phyloP scores from a whole-genome alignment of 768 basidiomycete species.

The Naganishia vaughanmartiniae region DNA sequence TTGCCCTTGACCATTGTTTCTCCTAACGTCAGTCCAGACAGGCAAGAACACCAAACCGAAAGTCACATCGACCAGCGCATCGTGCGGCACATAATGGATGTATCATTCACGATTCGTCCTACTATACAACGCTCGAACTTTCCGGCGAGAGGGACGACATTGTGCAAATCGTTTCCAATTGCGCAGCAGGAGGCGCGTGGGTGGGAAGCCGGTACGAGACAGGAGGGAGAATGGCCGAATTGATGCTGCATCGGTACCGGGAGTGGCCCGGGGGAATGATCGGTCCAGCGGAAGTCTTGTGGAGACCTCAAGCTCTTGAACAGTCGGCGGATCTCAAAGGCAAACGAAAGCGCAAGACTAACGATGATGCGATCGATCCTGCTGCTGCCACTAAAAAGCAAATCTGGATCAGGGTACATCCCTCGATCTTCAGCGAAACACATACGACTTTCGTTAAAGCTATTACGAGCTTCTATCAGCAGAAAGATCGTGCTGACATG shows the following conservation, averaged over 20 bases:
- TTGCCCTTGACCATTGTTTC: no score
- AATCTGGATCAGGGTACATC: conserved; percentile 80
- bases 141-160: conserved; percentile 64
- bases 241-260: conserved; percentile 63
- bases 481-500: conserved; percentile 38
- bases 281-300: conserved; percentile 69
- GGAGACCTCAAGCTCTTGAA: conserved; percentile 57
- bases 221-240: conserved; percentile 68
- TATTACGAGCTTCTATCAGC: conserved; percentile 56
- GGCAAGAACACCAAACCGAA: conserved; percentile 82
- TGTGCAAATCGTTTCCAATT: conserved; percentile 58
- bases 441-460: conserved; percentile 59
- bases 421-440: conserved; percentile 64
- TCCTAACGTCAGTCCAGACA: background rate
- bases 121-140: conserved; percentile 72
- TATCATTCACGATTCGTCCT: conserved; percentile 87
- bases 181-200: conserved; percentile 52
- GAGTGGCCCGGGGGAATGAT: conserved; percentile 70
- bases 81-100: conserved; percentile 79
- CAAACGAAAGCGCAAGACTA: conserved; percentile 27
- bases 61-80: conserved; percentile 85
- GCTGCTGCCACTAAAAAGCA: conserved; percentile 36
- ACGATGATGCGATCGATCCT: conserved; percentile 9
- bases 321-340: background rate
- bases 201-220: conserved; percentile 60